These are phyloP conservation scores for Cytospora schulzeri DNA, from an alignment of 2,329 filamentous ascomycete genomes.

Conservation along the genomic window DNA sequence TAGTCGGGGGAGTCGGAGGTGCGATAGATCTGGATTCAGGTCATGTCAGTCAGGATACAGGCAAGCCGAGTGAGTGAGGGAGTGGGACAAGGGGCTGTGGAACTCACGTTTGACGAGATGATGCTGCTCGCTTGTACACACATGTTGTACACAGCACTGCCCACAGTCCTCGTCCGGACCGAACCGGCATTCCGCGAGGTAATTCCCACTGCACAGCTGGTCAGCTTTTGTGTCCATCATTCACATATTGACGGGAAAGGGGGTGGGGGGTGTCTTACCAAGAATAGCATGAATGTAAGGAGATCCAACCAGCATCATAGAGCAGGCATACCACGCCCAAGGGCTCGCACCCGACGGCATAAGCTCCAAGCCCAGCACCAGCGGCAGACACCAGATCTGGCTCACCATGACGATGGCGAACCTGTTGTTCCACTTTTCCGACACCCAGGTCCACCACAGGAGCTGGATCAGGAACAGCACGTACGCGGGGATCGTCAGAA, in stretches of 20 bases:
- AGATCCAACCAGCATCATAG: constrained; percentile 48
- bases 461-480: constrained; percentile 49
- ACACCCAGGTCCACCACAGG: constrained; percentile 50
- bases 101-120: constrained; percentile 42
- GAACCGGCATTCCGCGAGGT: constrained; percentile 64
- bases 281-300: constrained; percentile 46
- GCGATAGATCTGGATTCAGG: constrained; percentile 34
- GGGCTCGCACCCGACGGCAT: constrained; percentile 38
- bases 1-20: constrained; percentile 51
- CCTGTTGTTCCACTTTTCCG: constrained; percentile 47
- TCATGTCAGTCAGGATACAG: background rate
- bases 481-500: constrained; percentile 38
- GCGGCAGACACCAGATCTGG: constrained; percentile 55
- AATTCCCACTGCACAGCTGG: constrained; percentile 50
- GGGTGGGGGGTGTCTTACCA: constrained; percentile 30
- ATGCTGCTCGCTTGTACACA: constrained; percentile 48
- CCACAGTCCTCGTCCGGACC: constrained; percentile 64
- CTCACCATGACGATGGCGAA: constrained; percentile 45
- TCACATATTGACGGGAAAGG: accelerated
- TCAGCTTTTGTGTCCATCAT: background rate
- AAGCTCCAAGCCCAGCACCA: constrained; percentile 49
- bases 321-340: constrained; percentile 51
- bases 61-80: background rate
- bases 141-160: constrained; percentile 64
- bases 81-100: background rate